Evolutionary conservation across 2,329 filamentous ascomycete genomes (phyloP).

Genomic region (Neonectria sp.): DNA sequence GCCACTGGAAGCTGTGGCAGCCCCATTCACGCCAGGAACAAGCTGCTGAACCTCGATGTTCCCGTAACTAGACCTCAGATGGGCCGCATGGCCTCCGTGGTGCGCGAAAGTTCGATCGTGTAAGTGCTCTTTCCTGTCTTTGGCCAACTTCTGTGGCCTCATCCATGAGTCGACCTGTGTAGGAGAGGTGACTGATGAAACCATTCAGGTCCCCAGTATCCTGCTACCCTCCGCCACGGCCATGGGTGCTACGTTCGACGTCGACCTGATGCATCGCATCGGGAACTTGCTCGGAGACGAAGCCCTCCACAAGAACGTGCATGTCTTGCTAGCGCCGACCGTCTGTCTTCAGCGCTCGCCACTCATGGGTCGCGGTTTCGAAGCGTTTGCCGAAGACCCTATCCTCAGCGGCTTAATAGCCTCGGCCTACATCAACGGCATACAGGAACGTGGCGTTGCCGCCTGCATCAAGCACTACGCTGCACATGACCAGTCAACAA

Average conservation of each 20-base stretch:
- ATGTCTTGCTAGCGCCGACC: conserved; percentile 66
- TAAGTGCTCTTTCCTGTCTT: neutral
- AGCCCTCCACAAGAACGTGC: conserved; percentile 70
- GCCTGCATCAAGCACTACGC: conserved; percentile 59
- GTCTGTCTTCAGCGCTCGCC: conserved; percentile 59
- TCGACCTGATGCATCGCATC: conserved; percentile 66
- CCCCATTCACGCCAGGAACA: neutral
- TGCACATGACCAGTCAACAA: conserved; percentile 53
- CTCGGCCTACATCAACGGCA: conserved; percentile 48
- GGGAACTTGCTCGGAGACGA: conserved; percentile 71
- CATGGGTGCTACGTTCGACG: conserved; percentile 74
- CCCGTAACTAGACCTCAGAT: conserved; percentile 24
- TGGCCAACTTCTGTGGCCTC: no score
- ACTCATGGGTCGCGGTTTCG: conserved; percentile 57
- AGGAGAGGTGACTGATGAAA: neutral
- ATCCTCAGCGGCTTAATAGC: conserved; percentile 55
- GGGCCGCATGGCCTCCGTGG: conserved; percentile 38
- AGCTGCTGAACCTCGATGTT: no score
- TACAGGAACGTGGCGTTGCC: conserved; percentile 55
- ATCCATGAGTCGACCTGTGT: no score
- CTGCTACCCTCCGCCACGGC: conserved; percentile 42
- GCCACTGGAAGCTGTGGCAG: neutral
- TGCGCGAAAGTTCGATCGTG: conserved; percentile 30
- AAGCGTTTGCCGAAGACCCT: conserved; percentile 59
- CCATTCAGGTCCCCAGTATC: neutral